Percentiles rank a stretch among this genome's conserved stretches.
Conservation (phyloP, 2,329 filamentous ascomycete genomes). For the Calonectria pseudoturangicola region DNA sequence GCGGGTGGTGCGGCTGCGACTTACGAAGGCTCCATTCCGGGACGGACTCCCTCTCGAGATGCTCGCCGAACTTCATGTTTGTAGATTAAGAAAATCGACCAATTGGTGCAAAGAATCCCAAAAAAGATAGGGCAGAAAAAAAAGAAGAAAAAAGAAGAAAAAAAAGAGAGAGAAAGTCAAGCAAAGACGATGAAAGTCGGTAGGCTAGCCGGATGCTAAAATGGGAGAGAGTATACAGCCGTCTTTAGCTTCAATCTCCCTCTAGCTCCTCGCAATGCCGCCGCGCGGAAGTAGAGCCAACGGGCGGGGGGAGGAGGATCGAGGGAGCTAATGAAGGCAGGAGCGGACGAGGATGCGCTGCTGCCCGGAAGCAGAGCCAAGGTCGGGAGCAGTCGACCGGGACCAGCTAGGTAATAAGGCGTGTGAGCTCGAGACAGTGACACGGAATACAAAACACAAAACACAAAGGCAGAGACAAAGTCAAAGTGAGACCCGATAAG, state of each 20-base stretch:
- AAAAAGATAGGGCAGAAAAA: slow-evolving; percentile 7
- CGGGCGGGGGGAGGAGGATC: slow-evolving; percentile 31
- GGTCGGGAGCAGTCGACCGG: neutral
- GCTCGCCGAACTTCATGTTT: slow-evolving; percentile 67
- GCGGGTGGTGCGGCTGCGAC: slow-evolving; percentile 50
- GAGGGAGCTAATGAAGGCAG: slow-evolving; percentile 24
- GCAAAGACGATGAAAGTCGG: slow-evolving; percentile 6
- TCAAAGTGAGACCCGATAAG: slow-evolving; percentile 29
- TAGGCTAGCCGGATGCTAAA: slow-evolving; percentile 16
- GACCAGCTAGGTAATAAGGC: slow-evolving; percentile 35
- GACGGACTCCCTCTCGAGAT: slow-evolving; percentile 84
- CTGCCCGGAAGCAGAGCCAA: slow-evolving; percentile 30
- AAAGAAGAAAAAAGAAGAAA: neutral
- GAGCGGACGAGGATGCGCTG: slow-evolving; percentile 29
- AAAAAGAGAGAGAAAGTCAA: neutral
- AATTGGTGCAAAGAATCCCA: slow-evolving; percentile 26
- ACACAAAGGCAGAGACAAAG: slow-evolving; percentile 23
- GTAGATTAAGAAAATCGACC: neutral
- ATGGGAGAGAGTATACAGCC: slow-evolving; percentile 2
- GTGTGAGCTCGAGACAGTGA: slow-evolving; percentile 33
- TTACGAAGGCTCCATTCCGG: slow-evolving; percentile 87
- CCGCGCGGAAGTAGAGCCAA: slow-evolving; percentile 24
- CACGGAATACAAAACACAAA: slow-evolving; percentile 25
- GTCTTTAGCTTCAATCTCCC: slow-evolving; percentile 31
- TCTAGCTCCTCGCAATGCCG: slow-evolving; percentile 34